Percentiles rank a stretch among this genome's conserved stretches.
These are phyloP conservation scores for Phytopythium ostracodes DNA, from an alignment of 352 stramenopile species.

Conservation along the genomic window DNA sequence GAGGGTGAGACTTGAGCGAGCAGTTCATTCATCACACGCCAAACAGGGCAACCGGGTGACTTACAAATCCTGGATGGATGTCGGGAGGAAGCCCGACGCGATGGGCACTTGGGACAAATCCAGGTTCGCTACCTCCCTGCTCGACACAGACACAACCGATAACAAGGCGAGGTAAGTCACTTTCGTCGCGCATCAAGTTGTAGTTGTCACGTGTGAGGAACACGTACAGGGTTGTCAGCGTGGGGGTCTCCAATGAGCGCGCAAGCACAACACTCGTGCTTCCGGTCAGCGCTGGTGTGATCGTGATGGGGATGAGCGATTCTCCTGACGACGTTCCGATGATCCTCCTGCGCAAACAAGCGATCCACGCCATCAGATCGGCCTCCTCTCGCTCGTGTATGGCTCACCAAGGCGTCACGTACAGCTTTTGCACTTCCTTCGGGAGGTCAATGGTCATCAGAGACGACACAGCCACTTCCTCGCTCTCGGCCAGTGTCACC, in stretches of 20 bases:
- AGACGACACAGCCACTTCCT: neutral
- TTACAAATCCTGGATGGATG: slow-evolving; percentile 27
- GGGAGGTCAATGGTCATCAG: slow-evolving; percentile 8
- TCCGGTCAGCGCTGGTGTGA: slow-evolving; percentile 16
- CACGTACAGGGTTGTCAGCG: slow-evolving; percentile 25
- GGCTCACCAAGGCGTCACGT: neutral
- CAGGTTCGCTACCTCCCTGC: slow-evolving; percentile 30
- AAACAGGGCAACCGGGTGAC: neutral
- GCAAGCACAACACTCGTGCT: slow-evolving; percentile 19
- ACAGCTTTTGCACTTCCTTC: slow-evolving; percentile 3
- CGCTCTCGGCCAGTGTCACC: too few species aligned
- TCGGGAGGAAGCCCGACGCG: slow-evolving; percentile 20
- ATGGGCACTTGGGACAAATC: slow-evolving; percentile 25
- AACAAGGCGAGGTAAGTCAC: neutral
- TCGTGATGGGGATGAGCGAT: slow-evolving; percentile 16
- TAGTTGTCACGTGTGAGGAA: neutral
- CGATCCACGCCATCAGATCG: neutral
- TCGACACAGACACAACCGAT: neutral
- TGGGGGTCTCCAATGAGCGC: slow-evolving; percentile 15
- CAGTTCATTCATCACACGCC: neutral
- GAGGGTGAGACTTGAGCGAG: neutral
- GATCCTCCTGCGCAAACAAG: neutral
- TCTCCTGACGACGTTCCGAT: neutral
- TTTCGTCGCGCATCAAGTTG: neutral
- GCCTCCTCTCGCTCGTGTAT: neutral